Evolutionary conservation across 2,329 filamentous ascomycete genomes (phyloP).

Genomic region (Fusarium ramigenum): DNA sequence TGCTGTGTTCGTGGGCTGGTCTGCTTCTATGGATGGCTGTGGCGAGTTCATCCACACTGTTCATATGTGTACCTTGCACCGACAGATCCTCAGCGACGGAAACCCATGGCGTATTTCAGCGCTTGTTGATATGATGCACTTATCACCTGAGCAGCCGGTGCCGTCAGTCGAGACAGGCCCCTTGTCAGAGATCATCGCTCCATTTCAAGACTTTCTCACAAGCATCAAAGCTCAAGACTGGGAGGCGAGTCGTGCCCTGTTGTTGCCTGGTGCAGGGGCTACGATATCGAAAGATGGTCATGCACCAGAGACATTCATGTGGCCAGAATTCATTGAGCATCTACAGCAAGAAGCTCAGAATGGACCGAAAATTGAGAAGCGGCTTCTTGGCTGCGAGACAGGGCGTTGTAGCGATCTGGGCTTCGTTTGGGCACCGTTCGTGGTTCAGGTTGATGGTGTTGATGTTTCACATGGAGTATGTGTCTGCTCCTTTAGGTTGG

Average conservation of each 20-base stretch:
- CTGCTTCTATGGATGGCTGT: not conserved
- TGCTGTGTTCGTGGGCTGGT: not conserved
- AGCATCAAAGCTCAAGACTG: not conserved
- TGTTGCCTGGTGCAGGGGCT: not conserved
- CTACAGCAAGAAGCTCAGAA: not conserved
- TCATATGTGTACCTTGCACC: not conserved
- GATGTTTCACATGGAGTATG: not conserved
- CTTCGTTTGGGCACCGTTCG: not conserved
- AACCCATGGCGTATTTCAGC: not conserved
- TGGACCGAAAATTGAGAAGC: not conserved
- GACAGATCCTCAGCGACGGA: accelerated
- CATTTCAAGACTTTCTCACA: not conserved
- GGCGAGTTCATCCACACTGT: not conserved
- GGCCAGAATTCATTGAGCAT: not conserved
- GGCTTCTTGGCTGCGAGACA: not conserved
- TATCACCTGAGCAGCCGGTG: not conserved
- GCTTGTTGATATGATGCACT: not conserved
- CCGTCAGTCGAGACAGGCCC: not conserved
- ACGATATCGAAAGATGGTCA: not conserved
- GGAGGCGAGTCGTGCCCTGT: not conserved
- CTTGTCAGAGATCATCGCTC: not conserved
- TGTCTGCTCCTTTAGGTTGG: not conserved
- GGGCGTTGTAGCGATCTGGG: not conserved
- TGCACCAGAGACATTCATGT: not conserved
- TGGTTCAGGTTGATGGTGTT: not conserved